Evolutionary conservation across 805 yeast genomes (phyloP).

Genomic region (Metschnikowia peoriensis): DNA sequence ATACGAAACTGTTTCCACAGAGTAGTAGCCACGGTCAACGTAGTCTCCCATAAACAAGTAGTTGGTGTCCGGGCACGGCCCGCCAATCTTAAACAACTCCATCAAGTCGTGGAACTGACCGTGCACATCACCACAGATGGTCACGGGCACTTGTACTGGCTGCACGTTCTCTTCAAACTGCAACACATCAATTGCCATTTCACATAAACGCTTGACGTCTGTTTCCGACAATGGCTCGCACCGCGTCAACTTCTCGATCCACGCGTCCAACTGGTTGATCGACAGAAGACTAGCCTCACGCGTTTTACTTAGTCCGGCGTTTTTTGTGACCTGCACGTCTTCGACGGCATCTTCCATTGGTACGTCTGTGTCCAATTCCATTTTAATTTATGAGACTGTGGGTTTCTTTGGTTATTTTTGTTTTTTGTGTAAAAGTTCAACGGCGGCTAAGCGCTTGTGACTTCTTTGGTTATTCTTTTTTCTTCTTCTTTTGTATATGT

Average conservation of each 20-base stretch:
- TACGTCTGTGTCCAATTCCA: slow-evolving; percentile 79
- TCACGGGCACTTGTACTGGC: slow-evolving; percentile 93
- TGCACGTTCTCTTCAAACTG: slow-evolving; percentile 93
- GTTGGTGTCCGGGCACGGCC: slow-evolving; percentile 51
- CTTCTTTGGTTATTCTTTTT: no score
- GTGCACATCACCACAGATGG: slow-evolving; percentile 96
- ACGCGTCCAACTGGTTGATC: slow-evolving; percentile 73
- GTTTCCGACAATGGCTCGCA: slow-evolving; percentile 83
- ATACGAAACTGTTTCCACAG: slow-evolving; percentile 88
- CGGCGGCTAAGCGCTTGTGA: neutral
- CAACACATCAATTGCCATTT: slow-evolving; percentile 87
- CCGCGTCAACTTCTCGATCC: slow-evolving; percentile 77
- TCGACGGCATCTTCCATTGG: slow-evolving; percentile 80
- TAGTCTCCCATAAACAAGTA: slow-evolving; percentile 60
- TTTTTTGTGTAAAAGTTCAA: neutral
- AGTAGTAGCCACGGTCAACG: slow-evolving; percentile 87
- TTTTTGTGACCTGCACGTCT: slow-evolving; percentile 38
- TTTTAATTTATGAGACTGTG: slow-evolving; percentile 20
- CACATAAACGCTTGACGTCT: slow-evolving; percentile 76
- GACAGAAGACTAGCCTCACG: slow-evolving; percentile 33
- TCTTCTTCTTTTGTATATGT: no score
- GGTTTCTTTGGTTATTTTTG: neutral
- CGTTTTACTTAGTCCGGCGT: slow-evolving; percentile 36
- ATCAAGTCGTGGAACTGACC: slow-evolving; percentile 95
- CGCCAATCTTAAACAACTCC: slow-evolving; percentile 88